Base-by-base conservation (phyloP, 495 filamentous ascomycete species). In the Apiosordaria backusii region DNA sequence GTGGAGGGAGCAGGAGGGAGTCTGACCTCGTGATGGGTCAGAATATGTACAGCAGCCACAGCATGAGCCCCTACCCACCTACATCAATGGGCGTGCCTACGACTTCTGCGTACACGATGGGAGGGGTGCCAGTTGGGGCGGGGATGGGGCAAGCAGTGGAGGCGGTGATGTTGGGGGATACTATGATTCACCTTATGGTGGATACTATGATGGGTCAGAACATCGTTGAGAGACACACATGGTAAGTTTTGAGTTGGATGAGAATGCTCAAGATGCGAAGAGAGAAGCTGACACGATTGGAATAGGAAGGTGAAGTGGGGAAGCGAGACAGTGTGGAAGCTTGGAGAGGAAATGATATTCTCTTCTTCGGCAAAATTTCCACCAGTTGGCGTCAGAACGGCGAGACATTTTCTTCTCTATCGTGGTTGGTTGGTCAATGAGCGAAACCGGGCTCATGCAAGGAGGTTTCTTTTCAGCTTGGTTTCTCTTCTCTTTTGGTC, bases 201-300 rank as follows among this genome's bases (percentile, higher is more conserved):
- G 27, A 4, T 68, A 68, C 25, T 68, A 68, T 50, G 66, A 68
- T 35, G 53, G 53, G 9, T 1, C n/a, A n/a, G n/a, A 24, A 55
- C 22, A 21, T 0, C 22, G 35, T 45, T 45, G 35, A 45, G 35
- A 45, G 5, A 45, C 13, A 45, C 6, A 45, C 35, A 45, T 18
- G 35, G 35, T 45, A 15, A 45, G 35, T 45, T 45, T 45, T 7
- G 10, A 7, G 3, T 2, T 2, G 35, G 35, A 45, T 45, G 35
- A 15, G 35, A 45, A 45, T 45, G 35, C 16, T 45, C 9, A 45
- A 45, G n/a, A n/a, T n/a, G n/a, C n/a, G n/a, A n/a, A n/a, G n/a
- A n/a, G 35, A 45, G 35, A 13, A 45, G 9, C 35, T 9, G 35
- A 45, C 35, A 45, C 9, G 5, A 15, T 45, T 45, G 6, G 16